phyloP scores from a whole-genome alignment of 768 basidiomycete species.

The Clitopilus passeckerianus region DNA sequence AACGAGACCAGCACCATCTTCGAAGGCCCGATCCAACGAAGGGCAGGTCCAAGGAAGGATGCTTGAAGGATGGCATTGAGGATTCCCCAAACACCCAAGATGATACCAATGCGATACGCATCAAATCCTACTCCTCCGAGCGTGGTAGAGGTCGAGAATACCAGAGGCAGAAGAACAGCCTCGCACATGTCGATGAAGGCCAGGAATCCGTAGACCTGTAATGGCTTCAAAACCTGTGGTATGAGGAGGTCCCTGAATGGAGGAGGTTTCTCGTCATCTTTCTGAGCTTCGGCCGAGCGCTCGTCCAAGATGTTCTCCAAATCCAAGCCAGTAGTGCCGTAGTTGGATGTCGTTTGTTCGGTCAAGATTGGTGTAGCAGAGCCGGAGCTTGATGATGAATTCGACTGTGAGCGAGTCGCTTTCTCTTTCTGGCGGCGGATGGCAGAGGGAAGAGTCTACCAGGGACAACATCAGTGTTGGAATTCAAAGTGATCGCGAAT shows the following conservation, averaged over 20 bases:
- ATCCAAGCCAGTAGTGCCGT: background rate
- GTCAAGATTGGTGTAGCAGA: slow-evolving; percentile 10
- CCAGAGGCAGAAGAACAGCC: slow-evolving; percentile 36
- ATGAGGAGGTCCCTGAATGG: slow-evolving; percentile 16
- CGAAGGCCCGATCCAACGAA: slow-evolving; percentile 28
- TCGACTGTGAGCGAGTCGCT: background rate
- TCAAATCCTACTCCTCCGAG: slow-evolving; percentile 37
- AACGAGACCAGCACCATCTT: slow-evolving; percentile 26
- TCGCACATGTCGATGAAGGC: slow-evolving; percentile 37
- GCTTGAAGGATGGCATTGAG: slow-evolving; percentile 29
- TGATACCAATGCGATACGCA: slow-evolving; percentile 34
- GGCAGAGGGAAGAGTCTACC: slow-evolving; percentile 14
- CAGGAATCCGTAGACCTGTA: slow-evolving; percentile 35
- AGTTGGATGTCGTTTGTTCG: background rate
- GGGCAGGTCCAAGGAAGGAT: slow-evolving; percentile 24
- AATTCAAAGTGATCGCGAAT: no score
- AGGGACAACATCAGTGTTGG: no score
- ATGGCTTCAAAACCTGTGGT: slow-evolving; percentile 31
- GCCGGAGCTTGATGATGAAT: background rate
- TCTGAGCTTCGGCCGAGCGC: slow-evolving; percentile 16
- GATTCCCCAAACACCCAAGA: slow-evolving; percentile 30
- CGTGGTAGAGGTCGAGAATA: slow-evolving; percentile 36
- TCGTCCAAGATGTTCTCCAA: slow-evolving; percentile 17
- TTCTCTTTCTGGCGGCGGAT: slow-evolving; percentile 7
- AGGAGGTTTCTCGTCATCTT: slow-evolving; percentile 13